Conservation (phyloP, 306 rosid genomes). For the Begonia fuchsioides region DNA sequence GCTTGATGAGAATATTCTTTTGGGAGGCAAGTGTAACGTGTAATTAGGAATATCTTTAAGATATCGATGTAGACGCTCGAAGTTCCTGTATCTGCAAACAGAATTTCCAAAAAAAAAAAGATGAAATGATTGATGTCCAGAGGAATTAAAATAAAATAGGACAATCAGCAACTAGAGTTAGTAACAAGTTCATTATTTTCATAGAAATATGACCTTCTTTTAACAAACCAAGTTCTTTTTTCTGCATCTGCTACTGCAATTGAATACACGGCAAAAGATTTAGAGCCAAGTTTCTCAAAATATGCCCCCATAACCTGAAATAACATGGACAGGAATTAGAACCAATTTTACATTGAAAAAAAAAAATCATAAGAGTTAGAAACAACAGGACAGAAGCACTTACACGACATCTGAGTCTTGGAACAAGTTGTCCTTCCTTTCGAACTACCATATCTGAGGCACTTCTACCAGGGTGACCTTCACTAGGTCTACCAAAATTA, state of each 20-base stretch:
- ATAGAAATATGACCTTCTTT: conserved; percentile 47
- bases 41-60: conserved; percentile 95
- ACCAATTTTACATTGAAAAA: background rate
- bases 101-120: conserved; percentile 4
- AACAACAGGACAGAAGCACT: conserved; percentile 19
- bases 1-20: conserved; percentile 95
- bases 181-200: too few relatives aligned
- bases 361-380: background rate
- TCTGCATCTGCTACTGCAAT: conserved; percentile 81
- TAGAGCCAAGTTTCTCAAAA: conserved; percentile 77
- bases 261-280: conserved; percentile 92
- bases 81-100: conserved; percentile 70
- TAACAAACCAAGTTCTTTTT: conserved; percentile 82
- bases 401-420: conserved; percentile 88
- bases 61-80: conserved; percentile 81
- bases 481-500: conserved; percentile 36
- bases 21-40: conserved; percentile 80
- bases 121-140: background rate
- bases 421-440: conserved; percentile 46
- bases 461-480: conserved; percentile 30
- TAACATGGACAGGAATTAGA: conserved; percentile 14
- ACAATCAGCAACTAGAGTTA: background rate
- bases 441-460: conserved; percentile 42
- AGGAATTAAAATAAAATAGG: background rate
- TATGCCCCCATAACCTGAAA: conserved; percentile 89